These are phyloP conservation scores for Ogataea minuta DNA, from an alignment of 805 yeast genomes.

Conservation along the genomic window DNA sequence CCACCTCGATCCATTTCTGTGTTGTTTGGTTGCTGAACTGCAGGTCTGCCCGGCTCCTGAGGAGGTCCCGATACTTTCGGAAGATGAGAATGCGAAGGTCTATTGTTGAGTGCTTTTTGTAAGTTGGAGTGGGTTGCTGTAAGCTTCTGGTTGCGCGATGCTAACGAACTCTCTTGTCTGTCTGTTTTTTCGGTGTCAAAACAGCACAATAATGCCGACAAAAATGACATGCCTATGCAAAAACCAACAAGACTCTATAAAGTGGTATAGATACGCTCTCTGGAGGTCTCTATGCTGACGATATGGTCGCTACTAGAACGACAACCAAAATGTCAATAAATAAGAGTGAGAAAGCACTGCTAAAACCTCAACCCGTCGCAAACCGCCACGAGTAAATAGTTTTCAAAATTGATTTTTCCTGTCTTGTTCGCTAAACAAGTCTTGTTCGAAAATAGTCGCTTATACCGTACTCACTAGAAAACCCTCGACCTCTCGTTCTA, in stretches of 20 bases:
- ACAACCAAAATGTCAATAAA: neutral
- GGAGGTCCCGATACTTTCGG: constrained; percentile 2
- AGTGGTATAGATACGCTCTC: too few species aligned
- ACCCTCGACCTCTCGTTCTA: neutral
- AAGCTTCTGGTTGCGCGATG: constrained; percentile 26
- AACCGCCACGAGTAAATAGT: neutral
- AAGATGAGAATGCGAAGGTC: constrained; percentile 17
- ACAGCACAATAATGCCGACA: constrained; percentile 36
- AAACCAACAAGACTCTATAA: constrained; percentile 5
- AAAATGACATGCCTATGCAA: constrained; percentile 32
- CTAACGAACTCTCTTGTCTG: constrained; percentile 27
- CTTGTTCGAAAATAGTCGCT: neutral
- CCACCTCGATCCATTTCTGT: constrained; percentile 1
- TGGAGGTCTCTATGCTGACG: too few species aligned
- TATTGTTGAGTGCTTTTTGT: constrained; percentile 33
- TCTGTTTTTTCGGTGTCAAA: constrained; percentile 32
- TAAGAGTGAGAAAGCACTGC: neutral
- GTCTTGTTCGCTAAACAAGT: neutral
- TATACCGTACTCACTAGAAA: neutral
- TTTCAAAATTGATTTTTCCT: constrained; percentile 1
- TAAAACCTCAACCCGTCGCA: neutral
- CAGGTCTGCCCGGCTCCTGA: neutral
- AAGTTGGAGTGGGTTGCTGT: constrained; percentile 35
- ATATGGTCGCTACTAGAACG: too few species aligned
- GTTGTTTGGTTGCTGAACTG: neutral